Base-by-base conservation (phyloP, 768 basidiomycete species). In the Melanogaster broomeanus region DNA sequence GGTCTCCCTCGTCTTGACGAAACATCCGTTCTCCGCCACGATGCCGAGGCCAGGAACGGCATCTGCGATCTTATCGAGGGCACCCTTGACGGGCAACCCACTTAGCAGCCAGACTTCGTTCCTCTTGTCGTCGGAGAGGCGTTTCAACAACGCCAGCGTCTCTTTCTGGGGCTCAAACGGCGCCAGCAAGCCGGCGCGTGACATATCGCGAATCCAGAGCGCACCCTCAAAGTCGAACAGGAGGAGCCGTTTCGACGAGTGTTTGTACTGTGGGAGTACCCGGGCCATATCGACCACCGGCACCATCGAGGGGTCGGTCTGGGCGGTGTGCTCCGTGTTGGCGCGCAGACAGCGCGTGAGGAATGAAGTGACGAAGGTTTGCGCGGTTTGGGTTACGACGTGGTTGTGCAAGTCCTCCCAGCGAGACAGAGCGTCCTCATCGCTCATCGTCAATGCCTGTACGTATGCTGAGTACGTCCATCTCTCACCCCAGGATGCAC, bases 11-110 rank as follows among this genome's bases (percentile, higher is more conserved):
- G 84, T 80, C 71, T 83, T 88, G 62, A 93, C 80, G 64, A 84
- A 93, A 65, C 92, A 93, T 2, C 92, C 92, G 53, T 94, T 92
- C 74, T 94, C 93, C 0, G 90, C 90, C 78, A 92, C 84, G 52
- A 93, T 82, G 16, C 92, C 92, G 46, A 93, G 72, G 34, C 76
- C 77, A 2, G 88, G 87, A 11, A 85, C 75, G 54, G 73, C 70
- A 51, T 77, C 76, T 12, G 80, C 81, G 24, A 93, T 71, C 45
- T 75, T 75, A 59, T 88, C 87, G 50, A 94, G 64, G 24, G 82
- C 78, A 12, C 80, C 83, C 51, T 75, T 77, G 24, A 86, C 75
- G 11, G 82, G 79, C 43, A 93, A 64, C 7, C 90, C 90, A 62
- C 90, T 91, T 54, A 93, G 70, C 52, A 92, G 55, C 89, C 90